Conservation (phyloP, 495 filamentous ascomycete genomes). For the Xylaria palmicola region DNA sequence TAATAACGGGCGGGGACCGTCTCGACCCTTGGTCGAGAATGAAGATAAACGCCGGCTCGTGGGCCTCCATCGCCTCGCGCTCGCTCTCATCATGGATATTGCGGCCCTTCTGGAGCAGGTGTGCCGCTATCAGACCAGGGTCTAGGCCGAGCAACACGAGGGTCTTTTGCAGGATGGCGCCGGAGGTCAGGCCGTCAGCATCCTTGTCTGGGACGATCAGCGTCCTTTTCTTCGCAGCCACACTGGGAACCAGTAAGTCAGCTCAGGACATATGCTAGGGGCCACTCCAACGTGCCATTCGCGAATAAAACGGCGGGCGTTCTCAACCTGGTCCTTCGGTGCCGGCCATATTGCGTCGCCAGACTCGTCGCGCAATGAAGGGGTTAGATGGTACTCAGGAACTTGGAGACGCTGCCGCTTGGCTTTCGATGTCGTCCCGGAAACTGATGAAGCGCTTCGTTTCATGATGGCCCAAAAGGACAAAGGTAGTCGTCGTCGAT, state of each 20-base stretch:
- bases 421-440: conserved; percentile 19
- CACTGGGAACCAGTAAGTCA: conserved; percentile 14
- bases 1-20: conserved; percentile 46
- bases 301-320: conserved; percentile 43
- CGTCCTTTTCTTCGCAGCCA: conserved; percentile 26
- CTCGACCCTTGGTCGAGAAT: conserved; percentile 60
- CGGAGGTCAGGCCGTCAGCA: conserved; percentile 59
- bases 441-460: conserved; percentile 22
- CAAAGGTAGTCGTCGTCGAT: not conserved
- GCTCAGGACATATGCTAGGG: conserved; percentile 11
- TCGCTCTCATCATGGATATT: conserved; percentile 51
- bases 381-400: conserved; percentile 40
- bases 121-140: conserved; percentile 44
- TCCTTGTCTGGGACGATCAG: conserved; percentile 63
- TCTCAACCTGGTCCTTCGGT: conserved; percentile 44
- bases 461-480: conserved; percentile 23
- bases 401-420: conserved; percentile 25
- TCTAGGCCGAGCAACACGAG: conserved; percentile 51
- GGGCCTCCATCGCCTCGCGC: conserved; percentile 42
- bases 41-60: conserved; percentile 52
- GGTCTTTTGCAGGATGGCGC: conserved; percentile 56
- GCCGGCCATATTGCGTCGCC: conserved; percentile 57
- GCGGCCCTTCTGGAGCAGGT: conserved; percentile 52
- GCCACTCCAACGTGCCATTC: conserved; percentile 49
- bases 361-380: conserved; percentile 34